phyloP scores from a whole-genome alignment of 805 yeast genomes.

The Metschnikowia santaceciliae region DNA sequence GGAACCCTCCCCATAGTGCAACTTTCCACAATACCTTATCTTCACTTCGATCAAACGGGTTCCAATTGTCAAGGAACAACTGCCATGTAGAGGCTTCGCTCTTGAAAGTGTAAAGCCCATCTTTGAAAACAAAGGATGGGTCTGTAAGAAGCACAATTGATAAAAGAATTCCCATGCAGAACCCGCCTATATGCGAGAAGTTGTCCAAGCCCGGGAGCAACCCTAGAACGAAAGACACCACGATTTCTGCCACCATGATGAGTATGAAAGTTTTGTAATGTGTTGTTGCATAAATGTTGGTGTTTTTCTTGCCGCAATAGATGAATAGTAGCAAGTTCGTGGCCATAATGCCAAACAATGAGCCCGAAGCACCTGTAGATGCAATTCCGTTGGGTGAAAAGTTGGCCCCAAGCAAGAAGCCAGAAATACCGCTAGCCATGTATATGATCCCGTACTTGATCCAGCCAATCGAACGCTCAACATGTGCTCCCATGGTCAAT shows the following conservation, averaged over 20 bases:
- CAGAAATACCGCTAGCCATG: slow-evolving; percentile 58
- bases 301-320: slow-evolving; percentile 47
- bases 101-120: slow-evolving; percentile 36
- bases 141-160: slow-evolving; percentile 51
- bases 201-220: slow-evolving; percentile 71
- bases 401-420: slow-evolving; percentile 66
- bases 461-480: slow-evolving; percentile 56
- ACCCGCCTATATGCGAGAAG: slow-evolving; percentile 74
- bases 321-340: slow-evolving; percentile 54
- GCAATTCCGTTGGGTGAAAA: slow-evolving; percentile 65
- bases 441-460: slow-evolving; percentile 53
- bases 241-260: slow-evolving; percentile 52
- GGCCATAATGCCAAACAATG: slow-evolving; percentile 66
- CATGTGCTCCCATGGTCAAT: slow-evolving; percentile 53
- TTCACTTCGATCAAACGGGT: slow-evolving; percentile 31
- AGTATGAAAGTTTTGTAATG: slow-evolving; percentile 44
- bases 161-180: slow-evolving; percentile 53
- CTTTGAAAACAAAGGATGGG: slow-evolving; percentile 46
- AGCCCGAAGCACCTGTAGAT: slow-evolving; percentile 68
- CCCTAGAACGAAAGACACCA: slow-evolving; percentile 59
- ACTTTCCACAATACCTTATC: slow-evolving; percentile 38
- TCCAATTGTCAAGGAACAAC: slow-evolving; percentile 36
- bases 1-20: slow-evolving; percentile 48
- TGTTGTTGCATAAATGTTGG: slow-evolving; percentile 42
- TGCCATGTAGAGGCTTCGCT: slow-evolving; percentile 28